A percentile compares a stretch with the other conserved stretches of the same genome.
phyloP scores from a whole-genome alignment of 345 rosid species.

The Linum usitatissimum region DNA sequence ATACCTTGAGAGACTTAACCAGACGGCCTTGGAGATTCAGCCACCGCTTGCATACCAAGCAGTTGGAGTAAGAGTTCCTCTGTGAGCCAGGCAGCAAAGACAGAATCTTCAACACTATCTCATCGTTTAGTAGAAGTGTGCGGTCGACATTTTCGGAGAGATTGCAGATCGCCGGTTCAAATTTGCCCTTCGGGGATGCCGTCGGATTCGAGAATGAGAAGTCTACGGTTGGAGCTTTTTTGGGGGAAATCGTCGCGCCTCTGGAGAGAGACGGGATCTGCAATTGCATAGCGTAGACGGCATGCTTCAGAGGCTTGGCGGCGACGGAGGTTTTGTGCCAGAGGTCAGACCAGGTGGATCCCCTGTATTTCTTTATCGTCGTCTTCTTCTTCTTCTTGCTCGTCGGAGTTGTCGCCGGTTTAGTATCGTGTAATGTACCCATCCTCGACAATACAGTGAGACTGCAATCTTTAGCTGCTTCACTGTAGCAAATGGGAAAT shows the following conservation, averaged over 20 bases:
- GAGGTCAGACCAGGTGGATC: conserved; percentile 48
- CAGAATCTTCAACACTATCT: conserved; percentile 22
- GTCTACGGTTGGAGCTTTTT: conserved; percentile 1
- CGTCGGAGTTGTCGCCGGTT: conserved; percentile 19
- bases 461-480: too few species aligned
- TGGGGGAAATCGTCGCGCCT: neutral
- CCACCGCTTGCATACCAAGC: conserved; percentile 27
- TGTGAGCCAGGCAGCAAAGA: conserved; percentile 16
- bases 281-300: conserved; percentile 45
- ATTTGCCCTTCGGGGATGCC: conserved; percentile 19
- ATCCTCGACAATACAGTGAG: conserved; percentile 12
- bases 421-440: conserved; percentile 36
- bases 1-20: conserved; percentile 18
- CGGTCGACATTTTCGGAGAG: conserved; percentile 38
- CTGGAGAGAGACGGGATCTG: conserved; percentile 40
- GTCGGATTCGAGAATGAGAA: neutral
- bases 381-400: conserved; percentile 18
- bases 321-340: conserved; percentile 34
- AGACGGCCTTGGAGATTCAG: conserved; percentile 27
- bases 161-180: conserved; percentile 27
- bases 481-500: too few species aligned
- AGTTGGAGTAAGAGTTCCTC: conserved; percentile 10
- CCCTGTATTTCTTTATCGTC: conserved; percentile 30
- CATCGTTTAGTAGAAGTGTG: conserved; percentile 45
- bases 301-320: conserved; percentile 39